Percentiles rank a stretch among this genome's conserved stretches.
Conservation (phyloP, 1,139 yeast species). For the Schwanniomyces etchellsii region DNA sequence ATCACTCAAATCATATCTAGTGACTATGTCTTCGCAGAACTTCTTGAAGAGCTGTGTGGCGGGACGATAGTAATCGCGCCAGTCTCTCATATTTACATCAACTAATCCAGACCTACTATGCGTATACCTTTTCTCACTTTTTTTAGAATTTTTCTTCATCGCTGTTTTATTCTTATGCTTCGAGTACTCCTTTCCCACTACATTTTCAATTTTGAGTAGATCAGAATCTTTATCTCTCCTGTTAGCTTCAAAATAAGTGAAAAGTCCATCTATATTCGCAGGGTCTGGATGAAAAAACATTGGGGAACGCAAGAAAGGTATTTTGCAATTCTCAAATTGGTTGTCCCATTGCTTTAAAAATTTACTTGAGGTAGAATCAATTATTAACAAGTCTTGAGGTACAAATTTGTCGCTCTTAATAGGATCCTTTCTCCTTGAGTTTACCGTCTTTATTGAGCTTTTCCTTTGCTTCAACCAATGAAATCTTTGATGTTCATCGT, state of each 20-base stretch:
- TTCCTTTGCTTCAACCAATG: conserved; percentile 34
- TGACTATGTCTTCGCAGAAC: conserved; percentile 31
- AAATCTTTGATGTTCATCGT: conserved; percentile 38
- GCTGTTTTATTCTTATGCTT: conserved; percentile 37
- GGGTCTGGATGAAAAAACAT: conserved; percentile 51
- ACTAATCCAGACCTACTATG: conserved; percentile 31
- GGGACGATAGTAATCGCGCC: conserved; percentile 44
- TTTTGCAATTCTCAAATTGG: conserved; percentile 38
- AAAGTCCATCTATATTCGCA: conserved; percentile 37
- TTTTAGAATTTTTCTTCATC: conserved; percentile 14
- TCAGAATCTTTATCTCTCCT: conserved; percentile 25
- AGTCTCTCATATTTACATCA: conserved; percentile 41
- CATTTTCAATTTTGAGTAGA: conserved; percentile 38
- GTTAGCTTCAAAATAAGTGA: conserved; percentile 31
- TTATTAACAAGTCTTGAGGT: conserved; percentile 25
- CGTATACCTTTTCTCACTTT: conserved; percentile 7
- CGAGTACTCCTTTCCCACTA: conserved; percentile 41
- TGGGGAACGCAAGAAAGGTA: conserved; percentile 42
- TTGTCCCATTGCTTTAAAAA: conserved; percentile 42
- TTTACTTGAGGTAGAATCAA: conserved; percentile 23
- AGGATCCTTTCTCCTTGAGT: conserved; percentile 4
- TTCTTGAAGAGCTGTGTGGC: conserved; percentile 35
- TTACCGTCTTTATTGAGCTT: conserved; percentile 20
- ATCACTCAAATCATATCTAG: conserved; percentile 25
- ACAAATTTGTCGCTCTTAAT: conserved; percentile 9